Evolutionary conservation across 2,329 filamentous ascomycete genomes (phyloP).

Genomic region (Tolypocladium inflatum): DNA sequence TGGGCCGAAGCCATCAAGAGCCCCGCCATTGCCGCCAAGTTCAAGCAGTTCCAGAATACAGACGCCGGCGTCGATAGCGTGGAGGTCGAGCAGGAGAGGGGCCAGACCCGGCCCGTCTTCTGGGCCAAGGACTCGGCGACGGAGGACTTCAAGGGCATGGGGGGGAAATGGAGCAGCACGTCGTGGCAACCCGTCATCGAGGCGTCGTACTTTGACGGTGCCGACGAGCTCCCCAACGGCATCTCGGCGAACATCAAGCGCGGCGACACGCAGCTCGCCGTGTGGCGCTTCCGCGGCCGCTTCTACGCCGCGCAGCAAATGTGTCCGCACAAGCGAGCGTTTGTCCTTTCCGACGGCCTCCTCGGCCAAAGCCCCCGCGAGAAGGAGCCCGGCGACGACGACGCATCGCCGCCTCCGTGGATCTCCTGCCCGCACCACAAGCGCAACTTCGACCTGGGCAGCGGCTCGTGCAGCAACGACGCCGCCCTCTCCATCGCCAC

Average conservation of each 20-base stretch:
- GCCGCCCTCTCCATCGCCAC: conserved; percentile 69
- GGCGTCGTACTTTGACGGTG: conserved; percentile 56
- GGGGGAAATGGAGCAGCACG: conserved; percentile 48
- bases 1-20: conserved; percentile 76
- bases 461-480: conserved; percentile 68
- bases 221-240: conserved; percentile 56
- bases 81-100: conserved; percentile 63
- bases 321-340: conserved; percentile 87
- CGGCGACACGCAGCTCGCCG: conserved; percentile 78
- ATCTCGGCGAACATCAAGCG: conserved; percentile 72
- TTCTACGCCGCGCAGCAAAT: conserved; percentile 89
- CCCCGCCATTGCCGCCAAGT: conserved; percentile 57
- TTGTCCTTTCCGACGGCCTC: conserved; percentile 79
- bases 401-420: conserved; percentile 47
- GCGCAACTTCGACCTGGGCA: conserved; percentile 71
- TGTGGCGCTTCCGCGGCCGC: conserved; percentile 73
- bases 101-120: conserved; percentile 63
- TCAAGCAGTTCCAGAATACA: conserved; percentile 80
- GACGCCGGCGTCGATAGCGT: conserved; percentile 58
- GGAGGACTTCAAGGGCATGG: conserved; percentile 61
- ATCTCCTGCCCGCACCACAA: conserved; percentile 85
- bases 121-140: conserved; percentile 62
- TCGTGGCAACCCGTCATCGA: conserved; percentile 75
- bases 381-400: conserved; percentile 19
- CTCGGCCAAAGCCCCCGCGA: conserved; percentile 53